Conservation (phyloP, 805 yeast genomes). For the Grigorovia transvaalensis region DNA sequence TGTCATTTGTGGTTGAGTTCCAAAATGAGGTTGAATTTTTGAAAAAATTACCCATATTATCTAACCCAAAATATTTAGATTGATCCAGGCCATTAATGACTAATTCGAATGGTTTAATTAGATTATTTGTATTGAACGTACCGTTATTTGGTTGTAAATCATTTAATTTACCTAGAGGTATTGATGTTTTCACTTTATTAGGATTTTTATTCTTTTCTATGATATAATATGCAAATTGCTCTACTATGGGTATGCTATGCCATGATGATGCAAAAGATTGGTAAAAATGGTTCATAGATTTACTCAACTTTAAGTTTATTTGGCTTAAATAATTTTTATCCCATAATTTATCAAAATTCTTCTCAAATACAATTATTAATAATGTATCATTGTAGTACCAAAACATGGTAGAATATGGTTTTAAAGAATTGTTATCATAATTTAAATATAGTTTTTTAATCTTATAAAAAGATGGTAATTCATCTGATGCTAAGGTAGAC, state of each 20-base stretch:
- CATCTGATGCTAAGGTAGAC: constrained; percentile 19
- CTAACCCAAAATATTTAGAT: constrained; percentile 7
- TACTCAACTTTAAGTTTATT: constrained; percentile 14
- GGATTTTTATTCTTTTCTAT: constrained; percentile 7
- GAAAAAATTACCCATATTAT: constrained; percentile 15
- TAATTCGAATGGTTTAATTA: constrained; percentile 13
- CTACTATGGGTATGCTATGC: not conserved
- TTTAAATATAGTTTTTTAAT: constrained; percentile 12
- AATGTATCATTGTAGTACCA: constrained; percentile 25
- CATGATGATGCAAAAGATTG: constrained; percentile 6
- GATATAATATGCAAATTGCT: constrained; percentile 18
- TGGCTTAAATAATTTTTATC: constrained; percentile 22
- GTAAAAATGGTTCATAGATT: constrained; percentile 17
- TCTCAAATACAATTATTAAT: constrained; percentile 18
- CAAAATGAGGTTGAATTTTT: not conserved
- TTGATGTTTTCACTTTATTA: constrained; percentile 12
- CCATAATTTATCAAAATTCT: constrained; percentile 19
- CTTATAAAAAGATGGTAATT: constrained; percentile 20
- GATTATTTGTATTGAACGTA: not conserved
- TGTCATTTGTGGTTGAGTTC: not conserved
- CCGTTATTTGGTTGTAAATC: not conserved
- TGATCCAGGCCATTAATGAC: constrained; percentile 20
- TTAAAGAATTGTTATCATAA: constrained; percentile 7
- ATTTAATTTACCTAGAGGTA: constrained; percentile 12
- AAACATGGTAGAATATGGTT: constrained; percentile 14